These are phyloP conservation scores for Mollisia scopiformis DNA, from an alignment of 2,329 filamentous ascomycete species.

Conservation along the genomic window DNA sequence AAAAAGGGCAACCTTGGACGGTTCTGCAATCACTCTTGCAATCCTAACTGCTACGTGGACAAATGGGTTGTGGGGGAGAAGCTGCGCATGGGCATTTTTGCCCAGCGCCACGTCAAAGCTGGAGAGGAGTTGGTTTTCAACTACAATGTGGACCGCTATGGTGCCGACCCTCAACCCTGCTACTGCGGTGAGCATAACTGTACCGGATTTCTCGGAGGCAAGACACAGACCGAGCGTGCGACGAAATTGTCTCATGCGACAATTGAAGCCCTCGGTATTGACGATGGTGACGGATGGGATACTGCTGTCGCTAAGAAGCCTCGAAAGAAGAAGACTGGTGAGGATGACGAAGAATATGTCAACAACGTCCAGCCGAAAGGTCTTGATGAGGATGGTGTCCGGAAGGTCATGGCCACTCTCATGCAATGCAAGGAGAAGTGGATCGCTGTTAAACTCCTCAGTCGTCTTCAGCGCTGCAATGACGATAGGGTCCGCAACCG, in stretches of 20 bases:
- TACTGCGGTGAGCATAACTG: constrained; percentile 96
- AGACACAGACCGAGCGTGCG: constrained; percentile 93
- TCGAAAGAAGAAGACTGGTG: constrained; percentile 86
- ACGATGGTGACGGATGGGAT: constrained; percentile 91
- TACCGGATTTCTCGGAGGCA: constrained; percentile 94
- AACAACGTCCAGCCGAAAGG: constrained; percentile 81
- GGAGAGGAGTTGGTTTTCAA: constrained; percentile 98
- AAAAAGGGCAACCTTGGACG: constrained; percentile 94
- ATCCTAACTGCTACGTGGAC: constrained; percentile 98
- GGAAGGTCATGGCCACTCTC: constrained; percentile 93
- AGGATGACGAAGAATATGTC: constrained; percentile 95
- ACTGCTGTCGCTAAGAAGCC: constrained; percentile 87
- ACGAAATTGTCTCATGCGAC: constrained; percentile 89
- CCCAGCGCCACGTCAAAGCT: constrained; percentile 78
- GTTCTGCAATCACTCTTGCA: constrained; percentile 99
- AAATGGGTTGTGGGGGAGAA: constrained; percentile 99
- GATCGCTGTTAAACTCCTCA: constrained; percentile 94
- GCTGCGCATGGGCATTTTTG: constrained; percentile 98
- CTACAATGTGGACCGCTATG: constrained; percentile 98
- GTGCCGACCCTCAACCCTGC: constrained; percentile 93
- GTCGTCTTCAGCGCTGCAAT: constrained; percentile 83
- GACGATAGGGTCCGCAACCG: constrained; percentile 86
- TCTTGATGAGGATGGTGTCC: constrained; percentile 81
- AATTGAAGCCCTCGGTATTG: constrained; percentile 94
- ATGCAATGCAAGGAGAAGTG: constrained; percentile 99